Base-by-base conservation (phyloP, 768 basidiomycete genomes). In the Gymnopilus junonius region DNA sequence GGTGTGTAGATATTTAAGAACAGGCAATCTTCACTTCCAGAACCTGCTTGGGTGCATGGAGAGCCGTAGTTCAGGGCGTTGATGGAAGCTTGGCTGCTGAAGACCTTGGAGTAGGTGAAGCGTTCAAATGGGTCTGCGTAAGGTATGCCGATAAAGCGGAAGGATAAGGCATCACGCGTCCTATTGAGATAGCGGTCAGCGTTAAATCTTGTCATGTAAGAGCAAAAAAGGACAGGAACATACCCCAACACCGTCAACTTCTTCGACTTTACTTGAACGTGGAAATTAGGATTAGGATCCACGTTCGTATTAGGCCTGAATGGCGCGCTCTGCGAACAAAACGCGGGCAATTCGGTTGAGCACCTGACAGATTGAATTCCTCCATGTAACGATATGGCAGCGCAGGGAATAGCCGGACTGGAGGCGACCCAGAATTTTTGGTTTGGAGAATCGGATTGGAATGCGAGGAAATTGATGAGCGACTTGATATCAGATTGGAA, bases 61-160 rank as follows among this genome's bases (percentile, higher is more conserved):
- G 73, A 65, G 4, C 76, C 77, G 46, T 76, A 77, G 5, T 60
- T 58, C 54, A 74, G 74, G 25, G 74, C 77, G 23, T 66, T 73
- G 57, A 77, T 65, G 6, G 61, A 69, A 1, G 73, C 75, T 8
- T 72, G 73, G 8, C 61, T 59, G 27, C 59, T 67, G 63, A 71
- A 71, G 8, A 71, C 62, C 20, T 69, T 61, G 51, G 84, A 82
- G 68, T 85, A 81, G 8, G 75, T 72, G 69, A 81, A 85, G 2
- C 84, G 76, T 37, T 77, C 58, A 15, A 79, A 77, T 0, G 79
- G 78, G 62, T 82, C 71, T 5, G 82, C 82, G 61, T 81, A 85
- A 0, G 80, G 83, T 43, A 86, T 81, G 8, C 84, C 84, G 11
- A 83, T 69, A 74, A 86, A 85, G 20, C 80, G 76, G 74, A 86